Evolutionary conservation across 306 rosid genomes (phyloP), one percentile per base, ranked within the genome.

Genomic region (Prunus padus): DNA sequence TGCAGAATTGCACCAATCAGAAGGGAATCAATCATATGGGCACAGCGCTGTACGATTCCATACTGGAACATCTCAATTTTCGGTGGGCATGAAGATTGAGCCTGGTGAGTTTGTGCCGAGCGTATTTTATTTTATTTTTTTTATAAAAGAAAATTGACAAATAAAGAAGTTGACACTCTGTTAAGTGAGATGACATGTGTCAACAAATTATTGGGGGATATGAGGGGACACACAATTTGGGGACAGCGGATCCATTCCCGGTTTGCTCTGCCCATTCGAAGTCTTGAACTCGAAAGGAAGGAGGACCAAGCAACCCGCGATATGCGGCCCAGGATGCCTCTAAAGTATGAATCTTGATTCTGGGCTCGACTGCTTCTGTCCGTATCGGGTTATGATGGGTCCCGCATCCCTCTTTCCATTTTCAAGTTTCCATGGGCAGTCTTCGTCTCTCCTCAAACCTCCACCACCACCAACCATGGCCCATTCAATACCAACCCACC

Each of bases 391-490:
- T 50, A 22, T 51, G 46, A 61, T 19, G 37, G 76, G 76, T 71
- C 77, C 77, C 67, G 64, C 73, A 44, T 18, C 67, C 60, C 2
- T 7, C 49, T 72, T 72, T 49, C 52, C n/a, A 19, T 33, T 52
- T 55, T 65, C 65, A 11, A 54, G 33, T 33, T 71, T 22, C 65
- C 15, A 55, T 8, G 18, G 75, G n/a, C 23, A 28, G 8, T 55
- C 40, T 30, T 11, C 4, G 23, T 7, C 20, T 70, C n/a, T 9
- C 67, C 4, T 33, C 47, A 15, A 31, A 1, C 10, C 16, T 69
- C 74, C 56, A 16, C 69, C 40, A 72, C 80, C 65, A 77, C 69
- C 72, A 59, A 79, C 71, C 50, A 15, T 6, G 47, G n/a, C 64
- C 75, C 60, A 52, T 70, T 70, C 60, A 26, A 14, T n/a, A 62